Conservation (phyloP, 768 basidiomycete genomes). For the Agaricus sinodeliciosus region DNA sequence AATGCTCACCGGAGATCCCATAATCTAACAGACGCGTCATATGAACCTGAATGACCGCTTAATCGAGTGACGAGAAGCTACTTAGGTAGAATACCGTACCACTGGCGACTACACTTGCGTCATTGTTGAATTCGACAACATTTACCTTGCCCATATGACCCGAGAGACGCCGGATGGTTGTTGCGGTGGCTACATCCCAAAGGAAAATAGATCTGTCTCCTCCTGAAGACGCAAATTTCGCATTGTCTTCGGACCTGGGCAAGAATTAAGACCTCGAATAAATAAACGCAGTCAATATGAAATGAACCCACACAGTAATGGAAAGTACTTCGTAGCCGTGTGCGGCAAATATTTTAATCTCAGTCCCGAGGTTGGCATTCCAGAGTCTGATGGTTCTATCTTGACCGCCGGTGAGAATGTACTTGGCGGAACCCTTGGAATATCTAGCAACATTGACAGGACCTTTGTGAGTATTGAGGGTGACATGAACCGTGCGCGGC, state of each 20-base stretch:
- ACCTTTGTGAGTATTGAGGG: conserved; percentile 66
- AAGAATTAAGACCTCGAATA: not conserved
- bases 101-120: conserved; percentile 81
- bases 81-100: conserved; percentile 40
- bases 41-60: conserved; percentile 56
- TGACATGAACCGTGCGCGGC: conserved; percentile 55
- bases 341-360: conserved; percentile 86
- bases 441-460: conserved; percentile 89
- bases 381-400: conserved; percentile 87
- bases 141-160: conserved; percentile 92
- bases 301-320: conserved; percentile 67
- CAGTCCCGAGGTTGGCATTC: conserved; percentile 81
- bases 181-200: conserved; percentile 92
- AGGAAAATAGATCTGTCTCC: conserved; percentile 91
- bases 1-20: conserved; percentile 82
- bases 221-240: conserved; percentile 88
- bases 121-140: conserved; percentile 83
- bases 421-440: conserved; percentile 82
- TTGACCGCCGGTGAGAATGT: conserved; percentile 89
- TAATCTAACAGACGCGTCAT: conserved; percentile 82
- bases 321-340: conserved; percentile 96
- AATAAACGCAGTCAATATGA: not conserved
- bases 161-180: conserved; percentile 73
- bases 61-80: not conserved
- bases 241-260: conserved; percentile 83